phyloP scores from a whole-genome alignment of 164 flowering plant genomes.

The Berberis vulgaris region DNA sequence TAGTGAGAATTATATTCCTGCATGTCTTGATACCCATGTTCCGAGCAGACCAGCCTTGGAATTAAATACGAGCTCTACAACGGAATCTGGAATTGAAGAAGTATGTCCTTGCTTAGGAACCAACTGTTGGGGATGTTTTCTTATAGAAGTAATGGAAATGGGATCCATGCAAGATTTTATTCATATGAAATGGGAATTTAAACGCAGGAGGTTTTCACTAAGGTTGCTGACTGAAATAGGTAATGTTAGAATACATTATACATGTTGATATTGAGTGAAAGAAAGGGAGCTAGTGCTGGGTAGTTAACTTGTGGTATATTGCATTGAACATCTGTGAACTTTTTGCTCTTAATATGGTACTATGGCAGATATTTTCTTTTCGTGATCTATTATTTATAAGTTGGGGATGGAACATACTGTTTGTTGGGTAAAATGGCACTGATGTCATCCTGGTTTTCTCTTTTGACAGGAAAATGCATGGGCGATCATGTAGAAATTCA shows the following conservation, averaged over 20 bases:
- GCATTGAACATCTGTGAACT: no score
- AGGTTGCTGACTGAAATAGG: constrained; percentile 23
- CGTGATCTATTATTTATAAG: no score
- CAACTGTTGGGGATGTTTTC: constrained; percentile 57
- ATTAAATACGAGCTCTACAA: not conserved
- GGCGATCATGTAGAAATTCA: constrained; percentile 32
- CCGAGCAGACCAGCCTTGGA: constrained; percentile 1
- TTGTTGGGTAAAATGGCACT: not conserved
- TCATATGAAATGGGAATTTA: constrained; percentile 55
- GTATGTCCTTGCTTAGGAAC: constrained; percentile 21
- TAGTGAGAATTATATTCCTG: constrained; percentile 9
- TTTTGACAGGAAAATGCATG: constrained; percentile 53
- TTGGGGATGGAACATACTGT: no score
- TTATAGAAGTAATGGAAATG: constrained; percentile 27
- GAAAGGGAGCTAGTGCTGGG: no score
- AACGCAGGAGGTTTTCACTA: constrained; percentile 41
- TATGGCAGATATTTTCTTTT: no score
- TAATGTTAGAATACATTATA: constrained; percentile 3
- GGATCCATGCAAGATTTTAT: constrained; percentile 33
- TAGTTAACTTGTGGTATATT: no score
- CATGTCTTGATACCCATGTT: constrained; percentile 9
- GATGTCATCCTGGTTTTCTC: not conserved
- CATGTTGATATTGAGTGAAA: not conserved
- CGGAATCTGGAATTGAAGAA: constrained; percentile 20
- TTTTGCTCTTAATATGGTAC: no score